phyloP scores from a whole-genome alignment of 2,329 filamentous ascomycete species.

The Phoma sp. region DNA sequence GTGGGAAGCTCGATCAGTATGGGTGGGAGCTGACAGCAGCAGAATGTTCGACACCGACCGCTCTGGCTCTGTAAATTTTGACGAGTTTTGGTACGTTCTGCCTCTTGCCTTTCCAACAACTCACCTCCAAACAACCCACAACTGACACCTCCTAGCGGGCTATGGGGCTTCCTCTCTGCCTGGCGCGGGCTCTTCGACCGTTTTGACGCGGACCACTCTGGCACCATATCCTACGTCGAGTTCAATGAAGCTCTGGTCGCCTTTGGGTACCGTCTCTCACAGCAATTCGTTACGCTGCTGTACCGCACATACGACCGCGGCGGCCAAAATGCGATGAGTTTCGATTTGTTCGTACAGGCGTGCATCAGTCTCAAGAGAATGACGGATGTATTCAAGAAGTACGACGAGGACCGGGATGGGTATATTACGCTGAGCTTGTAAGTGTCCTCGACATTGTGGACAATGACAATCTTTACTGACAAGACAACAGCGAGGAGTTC shows the following conservation, averaged over 20 bases:
- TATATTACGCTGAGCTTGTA: conserved; percentile 69
- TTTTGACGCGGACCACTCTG: conserved; percentile 86
- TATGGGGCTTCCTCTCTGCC: conserved; percentile 94
- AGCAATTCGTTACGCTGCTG: conserved; percentile 80
- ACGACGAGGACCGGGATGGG: conserved; percentile 94
- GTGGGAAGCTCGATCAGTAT: neutral
- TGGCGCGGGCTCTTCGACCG: conserved; percentile 96
- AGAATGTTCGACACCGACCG: conserved; percentile 96
- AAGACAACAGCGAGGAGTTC: conserved; percentile 55
- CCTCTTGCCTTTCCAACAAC: neutral
- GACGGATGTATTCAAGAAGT: conserved; percentile 99
- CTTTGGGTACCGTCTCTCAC: conserved; percentile 85
- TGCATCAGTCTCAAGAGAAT: conserved; percentile 97
- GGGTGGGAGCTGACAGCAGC: conserved; percentile 2
- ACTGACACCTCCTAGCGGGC: conserved; percentile 58
- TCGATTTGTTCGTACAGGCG: conserved; percentile 96
- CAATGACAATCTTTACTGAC: neutral
- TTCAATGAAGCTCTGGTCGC: conserved; percentile 88
- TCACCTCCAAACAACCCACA: neutral
- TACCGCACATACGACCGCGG: conserved; percentile 82
- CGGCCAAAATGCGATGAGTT: conserved; percentile 60
- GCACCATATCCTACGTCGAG: conserved; percentile 84
- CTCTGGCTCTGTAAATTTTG: conserved; percentile 86
- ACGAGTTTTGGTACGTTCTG: conserved; percentile 77
- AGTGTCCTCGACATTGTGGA: conserved; percentile 35